Percentiles rank a stretch among this genome's conserved stretches.
Evolutionary conservation across 2,329 filamentous ascomycete species (phyloP).

Genomic region (Pseudocercospora ulei): DNA sequence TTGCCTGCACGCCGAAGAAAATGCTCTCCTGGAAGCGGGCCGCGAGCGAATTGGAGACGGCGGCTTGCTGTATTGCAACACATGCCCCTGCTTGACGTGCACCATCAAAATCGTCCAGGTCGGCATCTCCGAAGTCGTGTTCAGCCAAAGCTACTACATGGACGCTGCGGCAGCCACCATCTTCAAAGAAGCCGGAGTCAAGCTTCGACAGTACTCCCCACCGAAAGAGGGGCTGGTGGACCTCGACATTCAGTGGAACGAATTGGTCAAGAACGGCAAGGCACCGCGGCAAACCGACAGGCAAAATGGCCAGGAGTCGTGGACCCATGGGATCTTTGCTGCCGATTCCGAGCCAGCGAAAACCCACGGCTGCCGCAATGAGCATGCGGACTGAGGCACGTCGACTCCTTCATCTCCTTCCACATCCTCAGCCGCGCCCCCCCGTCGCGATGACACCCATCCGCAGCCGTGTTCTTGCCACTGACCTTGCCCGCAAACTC

Average conservation of each 20-base stretch:
- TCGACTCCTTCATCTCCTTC: no score
- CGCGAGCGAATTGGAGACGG: constrained; percentile 77
- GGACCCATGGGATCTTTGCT: constrained; percentile 16
- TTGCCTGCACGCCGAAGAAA: constrained; percentile 97
- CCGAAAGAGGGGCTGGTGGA: constrained; percentile 30
- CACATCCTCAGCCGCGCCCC: no score
- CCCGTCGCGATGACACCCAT: no score
- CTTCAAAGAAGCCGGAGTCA: constrained; percentile 72
- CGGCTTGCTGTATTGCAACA: constrained; percentile 57
- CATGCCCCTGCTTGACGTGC: constrained; percentile 89
- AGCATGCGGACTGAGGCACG: background rate
- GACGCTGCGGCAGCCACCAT: constrained; percentile 69
- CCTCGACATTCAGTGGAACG: constrained; percentile 10
- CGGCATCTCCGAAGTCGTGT: constrained; percentile 90
- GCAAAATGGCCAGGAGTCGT: constrained; percentile 6
- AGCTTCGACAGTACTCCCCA: constrained; percentile 76
- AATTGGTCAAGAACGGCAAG: constrained; percentile 10
- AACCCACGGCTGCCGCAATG: background rate
- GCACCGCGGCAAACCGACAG: constrained; percentile 11
- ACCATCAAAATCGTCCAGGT: constrained; percentile 98
- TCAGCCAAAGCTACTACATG: constrained; percentile 89
- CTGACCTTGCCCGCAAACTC: no score
- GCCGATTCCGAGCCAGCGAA: background rate
- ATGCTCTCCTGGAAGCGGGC: constrained; percentile 87
- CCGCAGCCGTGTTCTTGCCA: no score